Percentiles rank a stretch among this genome's conserved stretches.
These are phyloP conservation scores for Grosmannia huntii DNA, from an alignment of 2,329 filamentous ascomycete species.

Conservation along the genomic window DNA sequence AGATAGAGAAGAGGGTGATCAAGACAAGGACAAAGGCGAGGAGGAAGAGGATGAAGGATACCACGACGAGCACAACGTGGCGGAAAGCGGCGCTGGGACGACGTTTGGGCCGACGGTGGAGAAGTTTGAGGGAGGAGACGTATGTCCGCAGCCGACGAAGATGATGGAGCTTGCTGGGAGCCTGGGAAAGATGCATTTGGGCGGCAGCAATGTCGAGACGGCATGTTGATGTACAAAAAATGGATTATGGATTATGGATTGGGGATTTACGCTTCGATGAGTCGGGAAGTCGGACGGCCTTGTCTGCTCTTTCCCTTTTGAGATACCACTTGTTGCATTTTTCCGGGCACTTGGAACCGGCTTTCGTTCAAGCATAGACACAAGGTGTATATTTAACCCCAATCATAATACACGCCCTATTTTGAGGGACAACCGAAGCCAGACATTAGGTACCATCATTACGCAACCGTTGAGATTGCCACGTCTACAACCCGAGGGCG, in stretches of 20 bases:
- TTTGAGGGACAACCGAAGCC: no score
- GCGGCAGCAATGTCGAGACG: conserved; percentile 4
- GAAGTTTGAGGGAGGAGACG: not conserved
- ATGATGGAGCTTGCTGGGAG: conserved; percentile 1
- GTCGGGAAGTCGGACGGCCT: no score
- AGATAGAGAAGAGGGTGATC: not conserved
- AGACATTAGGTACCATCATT: not conserved
- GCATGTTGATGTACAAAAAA: not conserved
- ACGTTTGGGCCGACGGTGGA: not conserved
- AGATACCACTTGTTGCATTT: not conserved
- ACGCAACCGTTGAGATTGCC: not conserved
- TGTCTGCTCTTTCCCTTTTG: not conserved
- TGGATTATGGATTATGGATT: not conserved
- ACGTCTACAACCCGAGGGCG: no score
- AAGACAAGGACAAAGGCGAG: not conserved
- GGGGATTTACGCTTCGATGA: no score
- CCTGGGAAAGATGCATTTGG: conserved; percentile 4
- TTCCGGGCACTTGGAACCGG: not conserved
- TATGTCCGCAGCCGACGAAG: not conserved
- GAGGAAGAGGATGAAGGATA: not conserved
- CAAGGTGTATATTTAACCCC: no score
- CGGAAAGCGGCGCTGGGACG: not conserved
- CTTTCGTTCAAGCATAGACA: not conserved
- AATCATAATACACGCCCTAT: no score
- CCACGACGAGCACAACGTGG: not conserved